phyloP scores from a whole-genome alignment of 2,329 filamentous ascomycete genomes.

The Colletotrichum lindemuthianum region DNA sequence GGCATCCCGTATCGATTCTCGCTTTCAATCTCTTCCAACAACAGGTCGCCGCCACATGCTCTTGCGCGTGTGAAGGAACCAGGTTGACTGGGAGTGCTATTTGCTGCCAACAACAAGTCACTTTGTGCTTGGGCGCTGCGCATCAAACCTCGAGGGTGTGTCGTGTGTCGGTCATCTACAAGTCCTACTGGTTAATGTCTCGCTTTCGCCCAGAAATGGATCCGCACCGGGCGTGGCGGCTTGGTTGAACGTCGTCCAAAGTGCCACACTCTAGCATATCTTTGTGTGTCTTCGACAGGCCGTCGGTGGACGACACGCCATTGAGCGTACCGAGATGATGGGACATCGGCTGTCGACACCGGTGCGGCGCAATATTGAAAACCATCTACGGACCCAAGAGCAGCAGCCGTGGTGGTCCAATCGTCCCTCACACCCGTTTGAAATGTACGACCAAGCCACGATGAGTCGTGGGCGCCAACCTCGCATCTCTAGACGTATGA shows the following conservation, averaged over 20 bases:
- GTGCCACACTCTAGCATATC: no score
- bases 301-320: not conserved
- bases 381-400: no score
- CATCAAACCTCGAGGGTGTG: not conserved
- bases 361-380: not conserved
- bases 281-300: no score
- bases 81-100: conserved; percentile 18
- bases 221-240: conserved; percentile 14
- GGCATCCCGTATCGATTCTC: not conserved
- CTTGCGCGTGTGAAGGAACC: not conserved
- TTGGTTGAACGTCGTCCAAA: not conserved
- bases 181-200: conserved; percentile 16
- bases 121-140: not conserved
- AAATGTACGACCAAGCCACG: no score
- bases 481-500: not conserved
- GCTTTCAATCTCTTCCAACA: not conserved
- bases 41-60: conserved; percentile 29
- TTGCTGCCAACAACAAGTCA: conserved; percentile 25
- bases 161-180: conserved; percentile 15
- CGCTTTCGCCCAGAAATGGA: conserved; percentile 5
- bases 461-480: no score
- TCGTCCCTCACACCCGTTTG: no score
- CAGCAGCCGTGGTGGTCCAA: no score
- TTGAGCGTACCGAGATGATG: not conserved
- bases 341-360: not conserved